phyloP scores from a whole-genome alignment of 2,329 filamentous ascomycete genomes.

The Epicoccum sorghinum region DNA sequence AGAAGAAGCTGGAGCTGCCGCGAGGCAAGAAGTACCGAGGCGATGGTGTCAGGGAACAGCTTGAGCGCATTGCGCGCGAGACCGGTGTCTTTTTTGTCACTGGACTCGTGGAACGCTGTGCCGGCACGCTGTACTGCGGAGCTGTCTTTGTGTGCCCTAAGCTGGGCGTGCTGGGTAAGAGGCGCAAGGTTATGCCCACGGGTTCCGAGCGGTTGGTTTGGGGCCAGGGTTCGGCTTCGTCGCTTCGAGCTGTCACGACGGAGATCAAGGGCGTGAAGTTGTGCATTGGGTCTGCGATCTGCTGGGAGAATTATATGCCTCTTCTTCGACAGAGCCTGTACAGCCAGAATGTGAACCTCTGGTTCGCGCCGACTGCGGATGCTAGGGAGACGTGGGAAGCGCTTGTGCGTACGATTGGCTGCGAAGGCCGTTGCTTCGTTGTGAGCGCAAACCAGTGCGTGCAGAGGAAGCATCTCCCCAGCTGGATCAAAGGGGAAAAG shows the following conservation, averaged over 20 bases:
- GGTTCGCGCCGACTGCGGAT: constrained; percentile 89
- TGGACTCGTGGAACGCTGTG: constrained; percentile 79
- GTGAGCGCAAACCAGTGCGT: constrained; percentile 85
- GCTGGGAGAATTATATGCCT: constrained; percentile 98
- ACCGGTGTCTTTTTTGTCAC: constrained; percentile 83
- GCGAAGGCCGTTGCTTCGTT: constrained; percentile 85
- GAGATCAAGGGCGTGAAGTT: constrained; percentile 78
- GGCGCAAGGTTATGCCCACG: constrained; percentile 92
- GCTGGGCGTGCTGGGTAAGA: constrained; percentile 77
- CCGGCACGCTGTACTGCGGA: constrained; percentile 83
- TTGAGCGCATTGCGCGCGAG: constrained; percentile 77
- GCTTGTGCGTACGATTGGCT: constrained; percentile 80
- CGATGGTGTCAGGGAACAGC: constrained; percentile 78
- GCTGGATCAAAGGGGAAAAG: constrained; percentile 56
- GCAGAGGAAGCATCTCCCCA: constrained; percentile 62
- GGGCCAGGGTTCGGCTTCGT: constrained; percentile 82
- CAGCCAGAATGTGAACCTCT: constrained; percentile 88
- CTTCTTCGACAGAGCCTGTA: constrained; percentile 83
- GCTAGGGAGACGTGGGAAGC: constrained; percentile 79
- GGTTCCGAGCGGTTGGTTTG: constrained; percentile 83
- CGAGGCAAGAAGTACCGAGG: constrained; percentile 60
- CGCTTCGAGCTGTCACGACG: constrained; percentile 79
- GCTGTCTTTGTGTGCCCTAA: constrained; percentile 81
- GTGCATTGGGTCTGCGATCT: constrained; percentile 85
- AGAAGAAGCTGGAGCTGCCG: constrained; percentile 62